A percentile compares a stretch with the other conserved stretches of the same genome.
Evolutionary conservation across 352 stramenopile species (phyloP).

Genomic region (Globisporangium barbulae): DNA sequence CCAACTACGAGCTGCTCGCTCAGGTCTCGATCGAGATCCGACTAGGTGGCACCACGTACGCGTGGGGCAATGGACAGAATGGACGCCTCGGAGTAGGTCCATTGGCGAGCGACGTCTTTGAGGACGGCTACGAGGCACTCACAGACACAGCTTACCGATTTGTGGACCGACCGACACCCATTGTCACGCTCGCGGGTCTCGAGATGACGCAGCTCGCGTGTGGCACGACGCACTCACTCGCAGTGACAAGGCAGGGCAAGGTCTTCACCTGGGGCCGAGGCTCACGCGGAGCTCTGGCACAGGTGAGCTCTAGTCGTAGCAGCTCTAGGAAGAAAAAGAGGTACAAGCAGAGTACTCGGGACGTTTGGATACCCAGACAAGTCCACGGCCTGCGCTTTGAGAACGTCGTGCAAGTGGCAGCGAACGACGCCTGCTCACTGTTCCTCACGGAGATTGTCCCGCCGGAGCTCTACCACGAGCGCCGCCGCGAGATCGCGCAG

Average conservation of each 20-base stretch:
- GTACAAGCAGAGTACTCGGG: slow-evolving; percentile 10
- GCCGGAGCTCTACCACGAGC: slow-evolving; percentile 34
- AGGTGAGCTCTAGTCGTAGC: slow-evolving; percentile 1
- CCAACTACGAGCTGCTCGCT: slow-evolving; percentile 39
- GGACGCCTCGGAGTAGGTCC: slow-evolving; percentile 49
- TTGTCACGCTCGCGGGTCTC: slow-evolving; percentile 43
- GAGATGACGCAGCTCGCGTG: slow-evolving; percentile 48
- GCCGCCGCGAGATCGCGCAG: slow-evolving; percentile 43
- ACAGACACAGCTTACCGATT: slow-evolving; percentile 64
- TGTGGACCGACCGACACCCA: slow-evolving; percentile 32
- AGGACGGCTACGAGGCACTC: slow-evolving; percentile 68
- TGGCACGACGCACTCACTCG: slow-evolving; percentile 50
- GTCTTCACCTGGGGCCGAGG: slow-evolving; percentile 68
- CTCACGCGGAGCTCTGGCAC: slow-evolving; percentile 41
- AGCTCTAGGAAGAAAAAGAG: neutral
- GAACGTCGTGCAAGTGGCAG: slow-evolving; percentile 37
- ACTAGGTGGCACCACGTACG: slow-evolving; percentile 50
- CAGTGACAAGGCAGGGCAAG: slow-evolving; percentile 39
- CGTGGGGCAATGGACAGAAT: slow-evolving; percentile 61
- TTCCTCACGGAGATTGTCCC: slow-evolving; percentile 51
- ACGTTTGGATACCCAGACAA: slow-evolving; percentile 43
- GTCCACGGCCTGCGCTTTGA: slow-evolving; percentile 52
- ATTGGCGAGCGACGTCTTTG: slow-evolving; percentile 24
- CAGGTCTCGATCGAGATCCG: slow-evolving; percentile 47
- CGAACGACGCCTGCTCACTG: slow-evolving; percentile 55